Base-by-base conservation (phyloP, 148 eudicot species). In the Camellia granthamiana region DNA sequence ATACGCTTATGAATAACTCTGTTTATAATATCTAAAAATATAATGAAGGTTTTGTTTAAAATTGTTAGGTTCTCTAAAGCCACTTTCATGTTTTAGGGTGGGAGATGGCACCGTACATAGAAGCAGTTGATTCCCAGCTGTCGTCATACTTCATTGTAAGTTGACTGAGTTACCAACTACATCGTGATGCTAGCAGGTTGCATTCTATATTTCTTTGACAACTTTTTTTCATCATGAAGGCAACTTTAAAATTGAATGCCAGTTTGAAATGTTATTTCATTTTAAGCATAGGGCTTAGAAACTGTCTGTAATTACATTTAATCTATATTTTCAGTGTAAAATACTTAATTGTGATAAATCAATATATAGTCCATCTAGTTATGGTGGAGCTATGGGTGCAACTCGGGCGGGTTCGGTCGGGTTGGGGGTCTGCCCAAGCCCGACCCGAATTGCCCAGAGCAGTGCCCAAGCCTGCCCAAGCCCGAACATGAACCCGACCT, bases 41-140 rank as follows among this genome's bases (percentile, higher is more conserved):
- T 41, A 13, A 38, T 65, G 19, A 77, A 21, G 49, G 21, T 21
- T 65, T 78, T 69, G 74, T 43, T 75, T 23, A 55, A 69, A 5
- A 54, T 44, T 61, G 4, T 71, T 55, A 38, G 12, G 58, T 49
- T 59, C 42, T 21, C 74, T 80, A 51, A 84, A 23, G 62, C 55
- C 42, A 56, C 52, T 6, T 74, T 74, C 83, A 59, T 84, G 78
- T 76, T 87, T 42, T 86, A 94, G 97, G 86, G 85, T 96, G 97
- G 98, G 92, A 96, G 76, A 92, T 96, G 95, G 98, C 95, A 9
- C 99, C 99, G 4, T 96, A 96, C 75, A 91, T 96, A 65, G 98
- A 96, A 88, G 95, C 98, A 76, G 85, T 96, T 83, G 99, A 96
- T 86, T 91, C 99, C 72, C 99, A 96, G 84, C 84, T 60, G 54